A percentile compares a stretch with the other conserved stretches of the same genome.
Conservation (phyloP, 345 rosid species). For the Gossypium ekmanianum region DNA sequence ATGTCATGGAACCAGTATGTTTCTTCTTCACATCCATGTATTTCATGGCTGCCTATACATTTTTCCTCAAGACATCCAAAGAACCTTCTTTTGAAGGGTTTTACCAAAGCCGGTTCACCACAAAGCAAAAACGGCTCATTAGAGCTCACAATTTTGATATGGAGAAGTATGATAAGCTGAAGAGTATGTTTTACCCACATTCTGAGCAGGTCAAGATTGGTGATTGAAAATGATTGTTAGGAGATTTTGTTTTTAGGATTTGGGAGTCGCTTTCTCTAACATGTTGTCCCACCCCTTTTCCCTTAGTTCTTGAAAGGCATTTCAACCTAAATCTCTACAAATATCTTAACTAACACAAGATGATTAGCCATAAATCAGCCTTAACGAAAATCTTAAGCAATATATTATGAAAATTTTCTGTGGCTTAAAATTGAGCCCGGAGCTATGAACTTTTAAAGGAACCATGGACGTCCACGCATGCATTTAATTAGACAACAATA, state of each 20-base stretch:
- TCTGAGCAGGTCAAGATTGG: slow-evolving; percentile 7
- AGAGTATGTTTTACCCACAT: slow-evolving; percentile 32
- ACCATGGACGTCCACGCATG: background rate
- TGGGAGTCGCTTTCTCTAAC: slow-evolving; percentile 28
- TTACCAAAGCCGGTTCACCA: slow-evolving; percentile 59
- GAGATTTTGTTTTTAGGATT: background rate
- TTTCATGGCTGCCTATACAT: slow-evolving; percentile 65
- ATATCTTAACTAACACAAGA: background rate
- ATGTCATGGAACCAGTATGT: slow-evolving; percentile 98
- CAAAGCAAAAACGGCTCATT: slow-evolving; percentile 62
- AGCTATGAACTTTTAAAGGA: background rate
- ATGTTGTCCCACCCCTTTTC: background rate
- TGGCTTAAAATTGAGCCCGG: too few species aligned
- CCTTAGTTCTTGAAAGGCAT: background rate
- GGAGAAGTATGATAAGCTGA: slow-evolving; percentile 54
- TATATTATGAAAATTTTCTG: too few species aligned
- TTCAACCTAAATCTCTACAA: background rate
- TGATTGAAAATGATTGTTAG: background rate
- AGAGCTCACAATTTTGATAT: slow-evolving; percentile 42
- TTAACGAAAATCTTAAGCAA: background rate
- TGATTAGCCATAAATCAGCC: background rate
- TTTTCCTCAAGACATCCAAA: slow-evolving; percentile 75
- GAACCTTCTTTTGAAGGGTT: slow-evolving; percentile 93
- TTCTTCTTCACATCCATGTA: slow-evolving; percentile 67
- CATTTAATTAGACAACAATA: too few species aligned